Percentiles rank a stretch among this genome's conserved stretches.
Evolutionary conservation across 768 basidiomycete genomes (phyloP).

Genomic region (Daedalea quercina): DNA sequence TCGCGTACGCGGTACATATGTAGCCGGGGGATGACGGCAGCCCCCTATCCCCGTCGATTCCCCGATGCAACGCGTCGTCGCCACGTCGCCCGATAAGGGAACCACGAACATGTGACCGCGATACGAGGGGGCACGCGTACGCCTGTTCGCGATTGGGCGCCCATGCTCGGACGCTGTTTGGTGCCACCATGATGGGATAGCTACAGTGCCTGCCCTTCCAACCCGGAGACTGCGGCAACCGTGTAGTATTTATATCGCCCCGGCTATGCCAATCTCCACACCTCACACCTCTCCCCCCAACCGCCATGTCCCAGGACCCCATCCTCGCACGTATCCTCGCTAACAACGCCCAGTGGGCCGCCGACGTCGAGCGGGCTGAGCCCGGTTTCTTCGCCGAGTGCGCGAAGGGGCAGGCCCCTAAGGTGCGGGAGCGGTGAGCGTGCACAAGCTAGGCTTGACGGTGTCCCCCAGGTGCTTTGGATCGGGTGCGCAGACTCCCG

Average conservation of each 20-base stretch:
- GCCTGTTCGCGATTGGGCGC: too few species aligned
- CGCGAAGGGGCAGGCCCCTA: slow-evolving; percentile 60
- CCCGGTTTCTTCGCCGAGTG: slow-evolving; percentile 58
- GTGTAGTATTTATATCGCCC: background rate
- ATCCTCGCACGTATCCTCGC: slow-evolving; percentile 30
- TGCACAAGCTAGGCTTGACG: background rate
- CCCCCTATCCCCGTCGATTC: background rate
- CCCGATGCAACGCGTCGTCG: background rate
- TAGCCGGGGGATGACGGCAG: background rate
- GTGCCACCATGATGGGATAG: too few species aligned
- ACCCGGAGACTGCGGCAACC: background rate
- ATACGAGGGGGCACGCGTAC: too few species aligned
- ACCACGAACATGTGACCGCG: too few species aligned
- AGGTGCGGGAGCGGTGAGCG: slow-evolving; percentile 30
- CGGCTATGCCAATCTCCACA: background rate
- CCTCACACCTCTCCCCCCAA: background rate
- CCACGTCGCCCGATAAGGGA: too few species aligned
- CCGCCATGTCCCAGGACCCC: slow-evolving; percentile 12
- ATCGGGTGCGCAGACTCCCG: slow-evolving; percentile 82
- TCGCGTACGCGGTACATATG: background rate
- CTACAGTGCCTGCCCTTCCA: background rate
- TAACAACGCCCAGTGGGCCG: slow-evolving; percentile 66
- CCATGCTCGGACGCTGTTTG: too few species aligned
- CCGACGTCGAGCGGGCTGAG: slow-evolving; percentile 44
- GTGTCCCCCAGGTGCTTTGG: slow-evolving; percentile 54